These are phyloP conservation scores for Miscanthus lutarioriparius DNA, from an alignment of 176 grass and related monocot species.

Conservation along the genomic window DNA sequence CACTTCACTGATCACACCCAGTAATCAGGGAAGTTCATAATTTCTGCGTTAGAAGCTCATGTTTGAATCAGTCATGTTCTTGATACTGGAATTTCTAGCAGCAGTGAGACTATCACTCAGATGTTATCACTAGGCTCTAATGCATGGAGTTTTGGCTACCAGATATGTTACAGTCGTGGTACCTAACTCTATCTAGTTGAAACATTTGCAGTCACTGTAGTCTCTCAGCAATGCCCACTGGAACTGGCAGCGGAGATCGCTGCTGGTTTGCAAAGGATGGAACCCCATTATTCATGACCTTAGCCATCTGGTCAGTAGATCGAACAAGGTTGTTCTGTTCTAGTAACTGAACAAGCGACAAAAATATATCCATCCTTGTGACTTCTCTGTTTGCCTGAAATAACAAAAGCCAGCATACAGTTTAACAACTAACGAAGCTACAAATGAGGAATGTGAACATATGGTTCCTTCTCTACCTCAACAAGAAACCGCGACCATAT, in stretches of 20 bases:
- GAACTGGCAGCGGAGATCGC: constrained; percentile 55
- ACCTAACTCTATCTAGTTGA: constrained; percentile 14
- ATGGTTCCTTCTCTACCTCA: constrained; percentile 55
- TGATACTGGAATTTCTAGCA: constrained; percentile 20
- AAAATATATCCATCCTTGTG: constrained; percentile 96
- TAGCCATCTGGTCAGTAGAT: constrained; percentile 55
- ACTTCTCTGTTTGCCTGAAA: constrained; percentile 85
- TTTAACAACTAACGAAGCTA: background rate
- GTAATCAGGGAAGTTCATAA: background rate
- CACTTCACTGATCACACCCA: background rate
- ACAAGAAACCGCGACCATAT: constrained; percentile 87
- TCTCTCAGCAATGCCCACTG: constrained; percentile 44
- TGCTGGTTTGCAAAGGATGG: constrained; percentile 63
- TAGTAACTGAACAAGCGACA: constrained; percentile 89
- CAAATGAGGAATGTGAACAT: background rate
- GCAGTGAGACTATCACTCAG: background rate
- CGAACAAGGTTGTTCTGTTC: constrained; percentile 60
- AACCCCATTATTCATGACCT: constrained; percentile 67
- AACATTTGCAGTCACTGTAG: constrained; percentile 21
- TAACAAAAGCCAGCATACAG: constrained; percentile 8
- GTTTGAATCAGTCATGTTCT: background rate
- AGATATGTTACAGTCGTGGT: background rate
- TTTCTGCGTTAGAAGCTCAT: background rate
- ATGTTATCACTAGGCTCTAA: background rate
- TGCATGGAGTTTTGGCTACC: background rate